Base-by-base conservation (phyloP, 1,284 basidiomycete genomes). In the Athelia psychrophila region DNA sequence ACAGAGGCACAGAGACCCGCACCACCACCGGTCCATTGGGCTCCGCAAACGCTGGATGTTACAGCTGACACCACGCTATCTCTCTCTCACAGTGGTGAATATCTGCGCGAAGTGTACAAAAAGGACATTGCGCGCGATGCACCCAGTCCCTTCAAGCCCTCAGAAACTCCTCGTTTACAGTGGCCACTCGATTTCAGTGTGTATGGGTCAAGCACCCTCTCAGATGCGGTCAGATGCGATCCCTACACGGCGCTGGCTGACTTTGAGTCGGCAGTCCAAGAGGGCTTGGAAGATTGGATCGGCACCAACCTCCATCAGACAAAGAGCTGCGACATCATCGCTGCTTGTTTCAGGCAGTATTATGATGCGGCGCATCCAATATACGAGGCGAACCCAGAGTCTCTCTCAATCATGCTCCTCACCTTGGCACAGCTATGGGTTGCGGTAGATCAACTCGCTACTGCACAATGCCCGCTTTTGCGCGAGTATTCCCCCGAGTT, bases 401-500 rank as follows among this genome's bases (percentile, higher is more conserved):
- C 67, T n/a, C 47, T 63, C 16, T 81, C 79, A 0, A 52, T 71
- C 5, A 73, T 77, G 68, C 55, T 78, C 16, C 60, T 80, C 44
- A 75, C 70, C 0, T 53, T 69, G 2, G 57, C 77, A 4, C 66
- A 74, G 15, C 63, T 80, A 10, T 79, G 76, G 78, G 60, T 75
- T 1, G 70, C 66, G 0, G 60, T 81, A 0, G 79, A 81, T 56
- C 63, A 60, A 24, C 18, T 75, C 1, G 67, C 59, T 6, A 58
- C 70, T 9, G 23, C 22, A 1, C 60, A 65, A 3, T 63, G 63
- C 42, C 70, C 71, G 0, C 58, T 79, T 1, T 61, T 81, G 0
- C 42, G 33, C 0, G 58, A 73, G 3, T 81, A 75, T 50, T 72
- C 74, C 2, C 79, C 78, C 0, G 79, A 79, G 52, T 58, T 82